phyloP scores from a whole-genome alignment of 495 filamentous ascomycete genomes.

The Copromyces sp. region DNA sequence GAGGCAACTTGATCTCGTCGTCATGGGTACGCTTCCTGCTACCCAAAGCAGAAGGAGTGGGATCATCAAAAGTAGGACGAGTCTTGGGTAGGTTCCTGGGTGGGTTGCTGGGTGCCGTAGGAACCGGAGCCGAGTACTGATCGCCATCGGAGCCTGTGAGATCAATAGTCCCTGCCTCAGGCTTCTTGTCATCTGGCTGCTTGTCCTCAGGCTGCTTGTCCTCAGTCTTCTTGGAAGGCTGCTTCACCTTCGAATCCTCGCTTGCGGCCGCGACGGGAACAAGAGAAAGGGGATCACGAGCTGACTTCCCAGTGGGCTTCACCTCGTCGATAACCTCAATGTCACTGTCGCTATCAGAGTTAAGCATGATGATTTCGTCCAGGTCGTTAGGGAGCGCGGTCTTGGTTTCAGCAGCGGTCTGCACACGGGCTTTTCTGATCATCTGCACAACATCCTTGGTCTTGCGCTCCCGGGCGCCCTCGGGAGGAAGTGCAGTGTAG shows the following conservation, averaged over 20 bases:
- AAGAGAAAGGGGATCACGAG: background rate
- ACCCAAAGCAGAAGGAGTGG: conserved; percentile 12
- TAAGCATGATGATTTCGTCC: conserved; percentile 79
- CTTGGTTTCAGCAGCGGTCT: conserved; percentile 33
- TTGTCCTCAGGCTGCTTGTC: conserved; percentile 1
- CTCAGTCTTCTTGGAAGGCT: background rate
- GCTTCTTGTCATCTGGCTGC: background rate
- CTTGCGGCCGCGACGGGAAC: conserved; percentile 1
- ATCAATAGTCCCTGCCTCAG: conserved; percentile 8
- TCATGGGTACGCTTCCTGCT: conserved; percentile 60
- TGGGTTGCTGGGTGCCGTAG: conserved; percentile 5
- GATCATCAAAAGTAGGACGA: conserved; percentile 3
- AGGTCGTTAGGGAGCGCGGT: conserved; percentile 45
- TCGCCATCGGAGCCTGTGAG: conserved; percentile 9
- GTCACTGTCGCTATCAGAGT: conserved; percentile 44
- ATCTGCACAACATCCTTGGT: conserved; percentile 76
- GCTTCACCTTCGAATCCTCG: background rate
- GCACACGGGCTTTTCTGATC: conserved; percentile 72
- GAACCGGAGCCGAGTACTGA: background rate
- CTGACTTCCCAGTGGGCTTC: background rate
- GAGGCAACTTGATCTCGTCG: conserved; percentile 50
- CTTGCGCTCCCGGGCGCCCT: conserved; percentile 48
- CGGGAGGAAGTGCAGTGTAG: conserved; percentile 73
- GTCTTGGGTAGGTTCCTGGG: conserved; percentile 1
- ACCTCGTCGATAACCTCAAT: conserved; percentile 7